These are phyloP conservation scores for Trichophyton benhamiae DNA, from an alignment of 2,329 filamentous ascomycete genomes.

Conservation along the genomic window DNA sequence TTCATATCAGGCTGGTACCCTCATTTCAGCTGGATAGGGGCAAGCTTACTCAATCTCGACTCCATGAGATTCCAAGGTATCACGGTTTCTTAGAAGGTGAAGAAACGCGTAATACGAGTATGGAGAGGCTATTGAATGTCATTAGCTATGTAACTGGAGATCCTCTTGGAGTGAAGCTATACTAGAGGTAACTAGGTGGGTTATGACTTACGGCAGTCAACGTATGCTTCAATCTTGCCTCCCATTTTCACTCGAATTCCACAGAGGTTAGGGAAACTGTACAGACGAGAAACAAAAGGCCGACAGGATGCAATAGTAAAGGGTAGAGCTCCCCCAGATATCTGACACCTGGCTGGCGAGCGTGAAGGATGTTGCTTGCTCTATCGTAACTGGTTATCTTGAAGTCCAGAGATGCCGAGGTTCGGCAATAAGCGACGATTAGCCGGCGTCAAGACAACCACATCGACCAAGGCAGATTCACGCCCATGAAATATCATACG, in stretches of 20 bases:
- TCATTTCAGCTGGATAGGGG: background rate
- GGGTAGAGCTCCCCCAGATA: background rate
- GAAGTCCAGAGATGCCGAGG: background rate
- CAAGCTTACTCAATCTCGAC: slow-evolving; percentile 53
- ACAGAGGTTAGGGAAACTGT: too few species aligned
- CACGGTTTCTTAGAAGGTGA: slow-evolving; percentile 46
- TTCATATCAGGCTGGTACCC: background rate
- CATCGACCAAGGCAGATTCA: background rate
- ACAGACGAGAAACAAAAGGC: too few species aligned
- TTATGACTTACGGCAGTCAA: slow-evolving; percentile 51
- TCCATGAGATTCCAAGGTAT: slow-evolving; percentile 44
- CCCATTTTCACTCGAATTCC: background rate
- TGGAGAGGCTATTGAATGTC: slow-evolving; percentile 44
- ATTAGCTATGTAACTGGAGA: background rate
- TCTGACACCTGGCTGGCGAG: too few species aligned
- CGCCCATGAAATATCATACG: too few species aligned
- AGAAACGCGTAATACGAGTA: slow-evolving; percentile 43
- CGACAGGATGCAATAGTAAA: too few species aligned
- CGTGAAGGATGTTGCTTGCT: too few species aligned
- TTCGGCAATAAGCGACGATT: background rate
- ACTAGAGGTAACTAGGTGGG: background rate
- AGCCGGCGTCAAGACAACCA: background rate
- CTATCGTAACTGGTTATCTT: too few species aligned
- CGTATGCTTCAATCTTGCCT: slow-evolving; percentile 49
- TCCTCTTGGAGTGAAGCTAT: background rate